These are phyloP conservation scores for Cymodocea nodosa DNA, from an alignment of 116 monocot species.

Conservation along the genomic window DNA sequence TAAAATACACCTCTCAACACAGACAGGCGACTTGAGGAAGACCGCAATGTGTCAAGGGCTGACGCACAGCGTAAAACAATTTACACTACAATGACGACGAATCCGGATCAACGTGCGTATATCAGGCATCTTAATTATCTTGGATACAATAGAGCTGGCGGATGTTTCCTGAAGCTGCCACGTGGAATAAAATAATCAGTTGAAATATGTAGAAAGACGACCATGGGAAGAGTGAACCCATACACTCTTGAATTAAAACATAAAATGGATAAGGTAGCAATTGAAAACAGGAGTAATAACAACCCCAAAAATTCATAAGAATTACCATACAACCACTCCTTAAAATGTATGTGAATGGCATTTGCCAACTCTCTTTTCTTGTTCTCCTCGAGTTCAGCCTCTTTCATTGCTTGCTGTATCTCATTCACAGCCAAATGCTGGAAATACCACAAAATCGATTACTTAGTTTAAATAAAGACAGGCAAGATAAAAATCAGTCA, in stretches of 20 bases:
- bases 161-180: conserved; percentile 37
- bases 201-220: background rate
- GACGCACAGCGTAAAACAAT: background rate
- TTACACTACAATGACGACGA: background rate
- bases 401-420: conserved; percentile 50
- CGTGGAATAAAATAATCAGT: background rate
- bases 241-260: background rate
- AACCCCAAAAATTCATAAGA: background rate
- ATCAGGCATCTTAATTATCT: conserved; percentile 18
- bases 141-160: conserved; percentile 48
- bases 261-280: background rate
- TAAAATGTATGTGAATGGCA: conserved; percentile 81
- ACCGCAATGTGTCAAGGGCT: background rate
- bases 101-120: background rate
- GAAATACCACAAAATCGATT: conserved; percentile 1
- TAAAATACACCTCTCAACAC: background rate
- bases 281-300: background rate
- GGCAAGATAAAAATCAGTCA: background rate
- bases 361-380: conserved; percentile 53
- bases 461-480: conserved; percentile 1
- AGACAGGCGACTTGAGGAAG: conserved; percentile 1
- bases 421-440: conserved; percentile 46
- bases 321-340: conserved; percentile 93
- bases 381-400: conserved; percentile 50
- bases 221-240: background rate